Percentiles rank a stretch among this genome's conserved stretches.
Evolutionary conservation across 1,284 basidiomycete genomes (phyloP).

Genomic region (Ceratobasidium sp.): DNA sequence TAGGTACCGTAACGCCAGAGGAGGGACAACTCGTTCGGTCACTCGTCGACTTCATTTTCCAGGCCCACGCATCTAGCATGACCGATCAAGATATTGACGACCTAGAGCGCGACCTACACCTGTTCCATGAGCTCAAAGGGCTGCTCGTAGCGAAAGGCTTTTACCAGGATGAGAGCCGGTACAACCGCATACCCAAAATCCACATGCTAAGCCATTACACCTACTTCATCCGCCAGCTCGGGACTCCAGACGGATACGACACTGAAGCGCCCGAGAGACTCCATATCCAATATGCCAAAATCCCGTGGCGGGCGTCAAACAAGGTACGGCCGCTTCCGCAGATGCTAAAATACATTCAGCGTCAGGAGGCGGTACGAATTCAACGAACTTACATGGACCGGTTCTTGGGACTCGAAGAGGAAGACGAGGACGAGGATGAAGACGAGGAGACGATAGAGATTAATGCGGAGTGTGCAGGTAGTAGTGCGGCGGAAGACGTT

Average conservation of each 20-base stretch:
- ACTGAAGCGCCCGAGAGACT: conserved; percentile 47
- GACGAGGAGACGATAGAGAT: neutral
- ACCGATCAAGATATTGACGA: neutral
- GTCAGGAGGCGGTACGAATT: conserved; percentile 8
- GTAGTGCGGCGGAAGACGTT: neutral
- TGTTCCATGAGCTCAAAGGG: conserved; percentile 14
- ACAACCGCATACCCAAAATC: conserved; percentile 17
- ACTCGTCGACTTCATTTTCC: conserved; percentile 20
- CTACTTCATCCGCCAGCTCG: conserved; percentile 34
- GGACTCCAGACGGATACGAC: conserved; percentile 46
- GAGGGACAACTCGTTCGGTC: neutral
- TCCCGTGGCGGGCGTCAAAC: conserved; percentile 9
- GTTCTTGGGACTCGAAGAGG: neutral
- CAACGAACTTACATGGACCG: conserved; percentile 6
- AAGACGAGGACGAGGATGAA: neutral
- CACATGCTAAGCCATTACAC: conserved; percentile 45
- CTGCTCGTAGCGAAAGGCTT: neutral
- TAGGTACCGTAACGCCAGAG: neutral
- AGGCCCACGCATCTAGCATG: conserved; percentile 20
- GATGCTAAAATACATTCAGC: conserved; percentile 9
- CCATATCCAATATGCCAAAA: conserved; percentile 21
- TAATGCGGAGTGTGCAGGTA: neutral
- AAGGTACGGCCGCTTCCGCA: conserved; percentile 7
- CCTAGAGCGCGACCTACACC: neutral
- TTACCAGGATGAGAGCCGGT: neutral